Percentiles rank a stretch among this genome's conserved stretches.
Evolutionary conservation across 2,329 filamentous ascomycete genomes (phyloP).

Genomic region (Sphaerulina musiva): DNA sequence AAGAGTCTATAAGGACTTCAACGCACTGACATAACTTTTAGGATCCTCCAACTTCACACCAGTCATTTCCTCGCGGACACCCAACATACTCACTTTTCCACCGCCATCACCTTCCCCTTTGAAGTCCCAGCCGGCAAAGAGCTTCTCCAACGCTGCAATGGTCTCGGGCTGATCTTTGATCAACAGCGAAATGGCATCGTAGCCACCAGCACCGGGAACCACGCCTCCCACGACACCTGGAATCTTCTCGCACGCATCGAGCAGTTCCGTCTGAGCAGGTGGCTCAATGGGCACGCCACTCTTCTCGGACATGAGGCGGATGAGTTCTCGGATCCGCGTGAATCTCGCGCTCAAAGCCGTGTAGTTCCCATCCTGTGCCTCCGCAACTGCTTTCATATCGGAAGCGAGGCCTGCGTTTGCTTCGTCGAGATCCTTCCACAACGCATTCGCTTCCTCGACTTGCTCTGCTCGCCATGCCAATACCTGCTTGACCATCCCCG

Average conservation of each 20-base stretch:
- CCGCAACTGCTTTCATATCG: slow-evolving; percentile 52
- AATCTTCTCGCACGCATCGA: slow-evolving; percentile 66
- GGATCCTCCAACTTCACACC: slow-evolving; percentile 47
- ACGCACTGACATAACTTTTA: slow-evolving; percentile 36
- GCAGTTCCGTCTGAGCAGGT: slow-evolving; percentile 69
- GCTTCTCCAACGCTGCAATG: slow-evolving; percentile 51
- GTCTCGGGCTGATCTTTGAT: slow-evolving; percentile 66
- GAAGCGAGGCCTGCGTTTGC: slow-evolving; percentile 65
- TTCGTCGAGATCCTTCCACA: slow-evolving; percentile 71
- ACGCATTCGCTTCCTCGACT: slow-evolving; percentile 53
- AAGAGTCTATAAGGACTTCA: slow-evolving; percentile 14
- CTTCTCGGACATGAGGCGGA: slow-evolving; percentile 67
- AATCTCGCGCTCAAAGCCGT: slow-evolving; percentile 49
- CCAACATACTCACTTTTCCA: slow-evolving; percentile 61
- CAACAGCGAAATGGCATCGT: slow-evolving; percentile 78
- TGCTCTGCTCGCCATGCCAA: slow-evolving; percentile 70
- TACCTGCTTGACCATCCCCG: slow-evolving; percentile 91
- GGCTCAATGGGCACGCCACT: slow-evolving; percentile 87
- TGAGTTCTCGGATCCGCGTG: slow-evolving; percentile 49
- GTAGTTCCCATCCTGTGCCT: slow-evolving; percentile 45
- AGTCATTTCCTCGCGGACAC: slow-evolving; percentile 66
- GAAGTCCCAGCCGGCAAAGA: slow-evolving; percentile 57
- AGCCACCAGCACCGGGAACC: slow-evolving; percentile 89
- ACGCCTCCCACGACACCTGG: slow-evolving; percentile 84
- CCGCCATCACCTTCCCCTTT: slow-evolving; percentile 38